Conservation (phyloP, 176 grass and related monocot genomes). For the Pontederia crassipes region DNA sequence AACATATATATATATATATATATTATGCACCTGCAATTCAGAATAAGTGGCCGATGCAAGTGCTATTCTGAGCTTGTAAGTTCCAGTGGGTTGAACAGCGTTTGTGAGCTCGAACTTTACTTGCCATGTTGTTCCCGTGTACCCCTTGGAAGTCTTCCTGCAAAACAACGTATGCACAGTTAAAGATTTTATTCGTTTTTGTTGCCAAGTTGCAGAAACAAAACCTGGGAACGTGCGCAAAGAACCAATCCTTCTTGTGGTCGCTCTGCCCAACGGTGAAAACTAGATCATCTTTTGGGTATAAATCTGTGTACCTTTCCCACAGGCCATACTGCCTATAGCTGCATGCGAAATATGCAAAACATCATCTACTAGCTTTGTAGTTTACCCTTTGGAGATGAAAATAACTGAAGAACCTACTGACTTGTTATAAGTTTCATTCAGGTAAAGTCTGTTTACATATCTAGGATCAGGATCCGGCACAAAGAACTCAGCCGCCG, state of each 20-base stretch:
- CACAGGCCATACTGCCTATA: slow-evolving; percentile 68
- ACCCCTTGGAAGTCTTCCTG: not conserved
- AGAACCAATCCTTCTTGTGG: slow-evolving; percentile 77
- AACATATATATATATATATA: not conserved
- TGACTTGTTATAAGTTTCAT: slow-evolving; percentile 45
- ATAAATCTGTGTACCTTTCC: slow-evolving; percentile 77
- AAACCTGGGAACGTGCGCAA: slow-evolving; percentile 83
- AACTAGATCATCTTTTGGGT: slow-evolving; percentile 51
- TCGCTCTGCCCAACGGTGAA: slow-evolving; percentile 60
- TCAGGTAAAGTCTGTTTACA: slow-evolving; percentile 52
- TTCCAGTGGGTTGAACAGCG: not conserved
- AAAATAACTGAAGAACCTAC: not conserved
- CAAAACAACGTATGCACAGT: no score
- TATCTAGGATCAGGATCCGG: slow-evolving; percentile 73
- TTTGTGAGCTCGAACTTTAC: not conserved
- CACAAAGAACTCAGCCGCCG: slow-evolving; percentile 63
- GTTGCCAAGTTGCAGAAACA: not conserved
- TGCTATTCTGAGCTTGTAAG: not conserved
- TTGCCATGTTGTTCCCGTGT: not conserved
- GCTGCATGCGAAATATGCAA: slow-evolving; percentile 40
- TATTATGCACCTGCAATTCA: not conserved
- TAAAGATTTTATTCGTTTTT: no score
- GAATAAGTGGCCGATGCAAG: not conserved
- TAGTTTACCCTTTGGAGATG: not conserved
- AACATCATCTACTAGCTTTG: not conserved